Conservation (phyloP, 257 asterid species). For the Jaltomata sinuosa region DNA sequence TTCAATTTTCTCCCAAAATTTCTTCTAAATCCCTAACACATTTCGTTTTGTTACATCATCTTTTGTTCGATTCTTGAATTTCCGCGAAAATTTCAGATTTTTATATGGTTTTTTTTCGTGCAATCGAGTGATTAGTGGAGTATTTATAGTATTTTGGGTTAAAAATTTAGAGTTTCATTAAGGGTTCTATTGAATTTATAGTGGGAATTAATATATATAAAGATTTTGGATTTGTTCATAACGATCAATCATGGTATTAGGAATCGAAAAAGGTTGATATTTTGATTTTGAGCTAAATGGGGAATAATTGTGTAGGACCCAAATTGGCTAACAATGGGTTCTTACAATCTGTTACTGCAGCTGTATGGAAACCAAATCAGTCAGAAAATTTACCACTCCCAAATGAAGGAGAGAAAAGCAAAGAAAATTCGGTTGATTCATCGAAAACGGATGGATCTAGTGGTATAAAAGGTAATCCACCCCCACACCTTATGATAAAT, state of each 20-base stretch:
- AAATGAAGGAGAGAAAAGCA: constrained; percentile 11
- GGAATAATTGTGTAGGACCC: constrained; percentile 68
- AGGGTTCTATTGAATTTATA: background rate
- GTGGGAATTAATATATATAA: too few relatives aligned
- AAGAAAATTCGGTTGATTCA: constrained; percentile 8
- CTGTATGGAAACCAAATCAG: constrained; percentile 48
- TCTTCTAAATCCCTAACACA: background rate
- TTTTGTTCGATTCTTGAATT: background rate
- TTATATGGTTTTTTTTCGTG: background rate
- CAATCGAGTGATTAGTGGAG: background rate
- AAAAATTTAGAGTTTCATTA: too few relatives aligned
- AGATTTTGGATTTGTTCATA: too few relatives aligned
- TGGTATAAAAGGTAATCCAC: constrained; percentile 31
- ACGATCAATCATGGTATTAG: background rate
- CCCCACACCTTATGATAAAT: constrained; percentile 27
- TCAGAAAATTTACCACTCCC: constrained; percentile 40
- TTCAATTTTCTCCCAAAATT: background rate
- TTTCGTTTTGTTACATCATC: background rate
- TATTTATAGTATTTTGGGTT: background rate
- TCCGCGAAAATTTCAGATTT: background rate
- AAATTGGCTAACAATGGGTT: constrained; percentile 58
- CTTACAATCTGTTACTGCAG: constrained; percentile 67
- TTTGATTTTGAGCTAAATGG: constrained; percentile 35
- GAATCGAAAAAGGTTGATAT: constrained; percentile 14
- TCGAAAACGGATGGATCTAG: constrained; percentile 16